Evolutionary conservation across 495 filamentous ascomycete genomes (phyloP).

Genomic region (Talaromyces ruber): DNA sequence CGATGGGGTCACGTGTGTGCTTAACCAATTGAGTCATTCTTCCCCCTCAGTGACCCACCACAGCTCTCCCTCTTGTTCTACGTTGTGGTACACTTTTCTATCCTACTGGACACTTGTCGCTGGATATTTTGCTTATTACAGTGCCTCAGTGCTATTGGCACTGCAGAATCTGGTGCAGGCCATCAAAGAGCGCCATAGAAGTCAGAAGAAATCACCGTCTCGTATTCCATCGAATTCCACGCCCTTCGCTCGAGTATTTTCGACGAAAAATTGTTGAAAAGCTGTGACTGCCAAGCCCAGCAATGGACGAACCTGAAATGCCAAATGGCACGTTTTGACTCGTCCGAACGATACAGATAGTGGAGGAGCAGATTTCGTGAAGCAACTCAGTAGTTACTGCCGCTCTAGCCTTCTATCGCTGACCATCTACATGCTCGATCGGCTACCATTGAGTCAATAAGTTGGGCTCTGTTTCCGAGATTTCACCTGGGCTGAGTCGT

Average conservation of each 20-base stretch:
- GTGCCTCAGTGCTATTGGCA: neutral
- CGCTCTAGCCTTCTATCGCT: neutral
- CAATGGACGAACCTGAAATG: neutral
- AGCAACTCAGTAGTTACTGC: neutral
- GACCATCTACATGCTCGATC: neutral
- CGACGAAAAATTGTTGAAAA: neutral
- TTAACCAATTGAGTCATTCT: neutral
- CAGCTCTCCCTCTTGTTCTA: neutral
- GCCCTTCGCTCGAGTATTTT: neutral
- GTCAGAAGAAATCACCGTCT: neutral
- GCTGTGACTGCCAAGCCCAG: neutral
- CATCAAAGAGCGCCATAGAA: neutral
- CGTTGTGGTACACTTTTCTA: neutral
- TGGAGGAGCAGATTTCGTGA: neutral
- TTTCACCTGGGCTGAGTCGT: neutral
- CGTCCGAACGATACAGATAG: neutral
- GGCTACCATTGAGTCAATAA: neutral
- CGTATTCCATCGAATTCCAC: neutral
- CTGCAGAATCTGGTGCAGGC: neutral
- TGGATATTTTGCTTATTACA: neutral
- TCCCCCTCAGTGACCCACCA: neutral
- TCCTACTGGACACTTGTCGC: neutral
- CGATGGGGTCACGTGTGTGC: neutral
- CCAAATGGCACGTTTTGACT: neutral
- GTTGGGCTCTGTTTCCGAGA: neutral